Evolutionary conservation across 2,329 filamentous ascomycete genomes (phyloP).

Genomic region (Conoideocrella luteorostrata): DNA sequence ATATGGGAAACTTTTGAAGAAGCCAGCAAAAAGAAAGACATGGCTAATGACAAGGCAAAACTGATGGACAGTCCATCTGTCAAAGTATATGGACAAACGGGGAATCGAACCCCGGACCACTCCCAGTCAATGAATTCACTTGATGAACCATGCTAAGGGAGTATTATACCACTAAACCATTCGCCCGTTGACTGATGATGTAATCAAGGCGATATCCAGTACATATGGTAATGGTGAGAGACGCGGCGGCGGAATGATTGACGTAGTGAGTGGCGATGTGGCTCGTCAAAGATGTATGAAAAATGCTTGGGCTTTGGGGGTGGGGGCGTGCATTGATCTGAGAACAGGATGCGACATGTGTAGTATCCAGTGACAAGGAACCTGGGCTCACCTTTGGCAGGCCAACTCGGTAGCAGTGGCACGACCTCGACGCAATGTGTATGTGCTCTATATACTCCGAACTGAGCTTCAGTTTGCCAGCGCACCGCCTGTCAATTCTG

Average conservation of each 20-base stretch:
- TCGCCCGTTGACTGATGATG: background rate
- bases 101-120: slow-evolving; percentile 18
- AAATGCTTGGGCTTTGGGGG: too few relatives aligned
- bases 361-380: too few relatives aligned
- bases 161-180: slow-evolving; percentile 12
- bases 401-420: too few relatives aligned
- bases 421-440: too few relatives aligned
- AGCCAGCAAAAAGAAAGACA: background rate
- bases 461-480: too few relatives aligned
- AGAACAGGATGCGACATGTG: too few relatives aligned
- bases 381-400: too few relatives aligned
- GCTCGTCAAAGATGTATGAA: background rate
- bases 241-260: background rate
- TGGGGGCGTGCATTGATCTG: too few relatives aligned
- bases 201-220: accelerated
- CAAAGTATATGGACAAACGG: slow-evolving; percentile 12
- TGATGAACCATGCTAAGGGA: background rate
- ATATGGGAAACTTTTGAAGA: too few relatives aligned
- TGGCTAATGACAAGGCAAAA: background rate
- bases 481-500: too few relatives aligned
- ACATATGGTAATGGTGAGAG: background rate
- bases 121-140: background rate
- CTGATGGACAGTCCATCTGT: accelerated
- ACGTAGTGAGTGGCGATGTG: background rate
- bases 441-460: too few relatives aligned